These are phyloP conservation scores for Xylaria cubensis DNA, from an alignment of 495 filamentous ascomycete genomes.

Conservation along the genomic window DNA sequence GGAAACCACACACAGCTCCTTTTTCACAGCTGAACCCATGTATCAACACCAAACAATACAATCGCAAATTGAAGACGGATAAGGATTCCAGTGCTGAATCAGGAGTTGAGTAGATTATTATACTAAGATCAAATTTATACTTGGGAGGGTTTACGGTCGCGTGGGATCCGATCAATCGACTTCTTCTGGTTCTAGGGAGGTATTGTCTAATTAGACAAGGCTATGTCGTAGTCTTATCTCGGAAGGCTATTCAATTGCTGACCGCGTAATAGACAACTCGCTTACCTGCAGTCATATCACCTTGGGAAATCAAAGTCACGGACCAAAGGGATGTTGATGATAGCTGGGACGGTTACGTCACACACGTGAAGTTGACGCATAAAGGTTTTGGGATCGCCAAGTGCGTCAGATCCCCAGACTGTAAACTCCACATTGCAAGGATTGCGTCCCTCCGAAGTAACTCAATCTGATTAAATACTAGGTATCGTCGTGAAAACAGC, in stretches of 20 bases:
- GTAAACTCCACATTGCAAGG: slow-evolving; percentile 18
- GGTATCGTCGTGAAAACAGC: neutral
- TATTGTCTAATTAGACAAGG: slow-evolving; percentile 1
- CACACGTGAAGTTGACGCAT: slow-evolving; percentile 5
- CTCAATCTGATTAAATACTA: neutral
- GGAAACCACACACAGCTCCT: neutral
- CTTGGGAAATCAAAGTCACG: neutral
- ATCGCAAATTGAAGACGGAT: neutral
- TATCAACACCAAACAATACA: neutral
- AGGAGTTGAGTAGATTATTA: neutral
- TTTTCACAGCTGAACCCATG: slow-evolving; percentile 4
- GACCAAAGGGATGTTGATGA: neutral
- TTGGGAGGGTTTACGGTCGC: neutral
- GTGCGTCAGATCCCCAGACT: neutral
- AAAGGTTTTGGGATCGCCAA: slow-evolving; percentile 5
- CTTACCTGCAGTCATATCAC: neutral
- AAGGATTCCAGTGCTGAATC: neutral
- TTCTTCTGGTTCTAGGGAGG: neutral
- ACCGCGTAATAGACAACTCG: neutral
- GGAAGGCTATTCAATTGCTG: neutral
- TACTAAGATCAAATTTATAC: neutral
- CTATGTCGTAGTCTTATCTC: neutral
- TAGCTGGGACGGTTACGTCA: slow-evolving; percentile 17
- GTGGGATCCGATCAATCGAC: neutral
- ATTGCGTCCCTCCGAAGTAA: neutral